Base-by-base conservation (phyloP, 345 rosid species). In the Carallia pectinifolia region DNA sequence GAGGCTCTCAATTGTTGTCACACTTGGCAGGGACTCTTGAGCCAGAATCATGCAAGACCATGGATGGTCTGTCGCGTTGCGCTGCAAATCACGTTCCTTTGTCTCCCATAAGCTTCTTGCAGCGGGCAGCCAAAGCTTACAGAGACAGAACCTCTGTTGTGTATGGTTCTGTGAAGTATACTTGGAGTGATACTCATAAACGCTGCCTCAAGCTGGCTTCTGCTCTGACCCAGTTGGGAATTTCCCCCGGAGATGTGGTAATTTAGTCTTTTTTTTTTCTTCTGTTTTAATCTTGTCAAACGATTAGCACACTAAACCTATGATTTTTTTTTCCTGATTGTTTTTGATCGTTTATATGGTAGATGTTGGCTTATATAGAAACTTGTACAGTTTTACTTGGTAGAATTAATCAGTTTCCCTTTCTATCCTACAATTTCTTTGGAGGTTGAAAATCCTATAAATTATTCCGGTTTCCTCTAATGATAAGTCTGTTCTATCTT, bases 191-290 rank as follows among this genome's bases (percentile, higher is more conserved):
- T 67, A 90, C 91, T 7, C 81, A 82, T 64, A 70, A 84, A 30
- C 90, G 95, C 23, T 93, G 95, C 71, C 75, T 86, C 37, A 81
- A 81, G 62, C 80, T 93, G 5, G 97, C 98, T 38, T 93, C 97
- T 77, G 86, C 97, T 65, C 76, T 93, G 64, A 65, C 84, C 59
- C 85, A 76, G 1, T 66, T 93, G 53, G 89, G 90, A 18, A 74
- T 84, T 70, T 79, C 89, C 61, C 79, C 62, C 0, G 97, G 95
- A 15, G 90, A 90, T 39, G 93, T 90, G 83, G 98, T 92, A 16
- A 58, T 84, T 81, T 37, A 6, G 15, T 16, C 47, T 66, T 47
- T 52, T 8, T 54, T 18, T 54, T 29, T 23, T 55, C 31, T 55
- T 5, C 55, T 55, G 10, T 23, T 19, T 66, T 67, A 44, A 44